phyloP scores from a whole-genome alignment of 176 grass and related monocot genomes.

The Paspalum notatum region DNA sequence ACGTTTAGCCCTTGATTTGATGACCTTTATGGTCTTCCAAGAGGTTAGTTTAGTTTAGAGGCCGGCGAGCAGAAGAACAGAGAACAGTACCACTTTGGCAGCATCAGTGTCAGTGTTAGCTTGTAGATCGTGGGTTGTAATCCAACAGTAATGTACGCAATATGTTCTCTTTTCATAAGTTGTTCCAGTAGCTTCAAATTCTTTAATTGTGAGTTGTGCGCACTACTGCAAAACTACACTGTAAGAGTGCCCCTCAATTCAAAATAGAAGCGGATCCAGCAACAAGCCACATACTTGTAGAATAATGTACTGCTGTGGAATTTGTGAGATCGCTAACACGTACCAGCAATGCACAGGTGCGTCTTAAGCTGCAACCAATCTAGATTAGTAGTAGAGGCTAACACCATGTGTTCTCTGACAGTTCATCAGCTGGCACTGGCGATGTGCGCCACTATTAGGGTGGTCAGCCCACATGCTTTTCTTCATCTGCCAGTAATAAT shows the following conservation, averaged over 20 bases:
- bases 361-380: background rate
- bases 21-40: background rate
- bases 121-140: too few relatives aligned
- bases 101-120: background rate
- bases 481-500: constrained; percentile 9
- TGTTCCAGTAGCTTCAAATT: too few relatives aligned
- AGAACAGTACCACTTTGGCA: background rate
- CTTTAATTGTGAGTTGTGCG: too few relatives aligned
- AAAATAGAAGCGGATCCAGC: too few relatives aligned
- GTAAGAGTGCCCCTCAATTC: too few relatives aligned
- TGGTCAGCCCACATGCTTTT: constrained; percentile 3
- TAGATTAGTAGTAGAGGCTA: background rate
- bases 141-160: too few relatives aligned
- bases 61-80: too few relatives aligned
- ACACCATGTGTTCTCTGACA: background rate
- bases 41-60: background rate
- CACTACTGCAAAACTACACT: too few relatives aligned
- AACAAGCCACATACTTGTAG: too few relatives aligned
- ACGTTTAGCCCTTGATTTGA: background rate
- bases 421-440: constrained; percentile 7
- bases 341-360: background rate
- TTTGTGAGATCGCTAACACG: too few relatives aligned
- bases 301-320: too few relatives aligned
- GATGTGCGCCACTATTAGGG: background rate
- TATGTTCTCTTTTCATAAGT: too few relatives aligned